phyloP scores from a whole-genome alignment of 2,329 filamentous ascomycete species.

The Xenosphaeropsis pyriputrescens region DNA sequence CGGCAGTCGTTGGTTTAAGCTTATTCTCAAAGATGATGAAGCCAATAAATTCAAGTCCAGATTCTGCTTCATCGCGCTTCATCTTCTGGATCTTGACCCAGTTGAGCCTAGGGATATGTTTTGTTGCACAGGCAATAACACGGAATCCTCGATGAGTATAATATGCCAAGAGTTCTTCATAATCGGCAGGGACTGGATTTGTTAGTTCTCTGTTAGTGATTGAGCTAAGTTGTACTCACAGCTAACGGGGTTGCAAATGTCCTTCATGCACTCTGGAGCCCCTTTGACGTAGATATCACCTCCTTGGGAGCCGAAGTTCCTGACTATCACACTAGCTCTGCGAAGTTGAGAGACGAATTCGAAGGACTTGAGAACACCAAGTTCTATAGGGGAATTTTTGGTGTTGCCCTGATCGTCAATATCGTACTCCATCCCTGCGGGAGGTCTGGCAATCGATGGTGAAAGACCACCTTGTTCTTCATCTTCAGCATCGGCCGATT shows the following conservation, averaged over 20 bases:
- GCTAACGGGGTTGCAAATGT: conserved; percentile 74
- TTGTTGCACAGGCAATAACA: conserved; percentile 89
- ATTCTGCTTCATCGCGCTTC: conserved; percentile 74
- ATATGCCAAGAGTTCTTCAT: conserved; percentile 73
- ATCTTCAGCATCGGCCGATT: conserved; percentile 46
- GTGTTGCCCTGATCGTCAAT: conserved; percentile 26
- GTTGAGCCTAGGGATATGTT: conserved; percentile 72
- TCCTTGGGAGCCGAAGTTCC: conserved; percentile 72
- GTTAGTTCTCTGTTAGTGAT: neutral
- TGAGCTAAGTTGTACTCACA: conserved; percentile 34
- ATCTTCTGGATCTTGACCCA: conserved; percentile 95
- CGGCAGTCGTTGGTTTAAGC: conserved; percentile 73
- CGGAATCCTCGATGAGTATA: conserved; percentile 95
- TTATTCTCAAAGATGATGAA: conserved; percentile 99
- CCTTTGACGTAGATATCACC: conserved; percentile 91
- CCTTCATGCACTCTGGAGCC: conserved; percentile 89
- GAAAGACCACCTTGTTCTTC: conserved; percentile 64
- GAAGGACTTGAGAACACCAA: conserved; percentile 82
- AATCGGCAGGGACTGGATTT: conserved; percentile 59
- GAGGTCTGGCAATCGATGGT: conserved; percentile 81
- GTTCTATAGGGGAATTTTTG: conserved; percentile 49
- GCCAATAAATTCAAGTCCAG: conserved; percentile 71
- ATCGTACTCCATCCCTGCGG: conserved; percentile 42
- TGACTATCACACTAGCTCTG: conserved; percentile 82
- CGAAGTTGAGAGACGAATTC: conserved; percentile 91